phyloP scores from a whole-genome alignment of 192 early-diverging fungal species.

The Umbelopsis vinacea region DNA sequence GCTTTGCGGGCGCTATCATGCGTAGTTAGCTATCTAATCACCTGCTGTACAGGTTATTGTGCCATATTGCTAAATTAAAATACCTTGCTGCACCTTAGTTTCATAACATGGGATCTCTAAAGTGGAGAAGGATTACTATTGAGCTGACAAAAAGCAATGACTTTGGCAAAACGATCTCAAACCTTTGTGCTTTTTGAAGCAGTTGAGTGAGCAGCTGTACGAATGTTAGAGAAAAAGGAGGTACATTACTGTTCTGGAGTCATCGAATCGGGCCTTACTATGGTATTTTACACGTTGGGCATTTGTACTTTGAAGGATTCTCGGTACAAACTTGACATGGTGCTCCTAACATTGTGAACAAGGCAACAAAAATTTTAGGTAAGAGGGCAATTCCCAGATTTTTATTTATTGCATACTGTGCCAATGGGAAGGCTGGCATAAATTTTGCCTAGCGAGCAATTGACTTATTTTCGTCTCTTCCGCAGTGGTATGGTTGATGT shows the following conservation, averaged over 20 bases:
- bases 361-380: no score
- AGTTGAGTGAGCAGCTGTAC: conserved; percentile 32
- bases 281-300: conserved; percentile 32
- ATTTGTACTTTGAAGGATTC: conserved; percentile 34
- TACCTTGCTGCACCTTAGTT: not conserved
- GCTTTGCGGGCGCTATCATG: not conserved
- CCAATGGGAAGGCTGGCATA: no score
- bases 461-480: no score
- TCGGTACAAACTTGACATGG: conserved; percentile 29
- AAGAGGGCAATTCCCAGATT: no score
- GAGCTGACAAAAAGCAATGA: not conserved
- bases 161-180: not conserved
- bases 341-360: no score
- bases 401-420: no score
- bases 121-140: not conserved
- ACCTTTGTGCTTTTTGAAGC: conserved; percentile 44
- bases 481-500: no score
- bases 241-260: not conserved
- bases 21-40: not conserved
- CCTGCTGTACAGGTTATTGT: no score
- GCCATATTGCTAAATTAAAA: no score
- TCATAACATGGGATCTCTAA: conserved; percentile 23
- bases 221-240: not conserved
- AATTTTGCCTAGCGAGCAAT: no score
- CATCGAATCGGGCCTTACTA: conserved; percentile 30